These are phyloP conservation scores for Pyrenochaeta sp. DNA, from an alignment of 2,329 filamentous ascomycete genomes.

Conservation along the genomic window DNA sequence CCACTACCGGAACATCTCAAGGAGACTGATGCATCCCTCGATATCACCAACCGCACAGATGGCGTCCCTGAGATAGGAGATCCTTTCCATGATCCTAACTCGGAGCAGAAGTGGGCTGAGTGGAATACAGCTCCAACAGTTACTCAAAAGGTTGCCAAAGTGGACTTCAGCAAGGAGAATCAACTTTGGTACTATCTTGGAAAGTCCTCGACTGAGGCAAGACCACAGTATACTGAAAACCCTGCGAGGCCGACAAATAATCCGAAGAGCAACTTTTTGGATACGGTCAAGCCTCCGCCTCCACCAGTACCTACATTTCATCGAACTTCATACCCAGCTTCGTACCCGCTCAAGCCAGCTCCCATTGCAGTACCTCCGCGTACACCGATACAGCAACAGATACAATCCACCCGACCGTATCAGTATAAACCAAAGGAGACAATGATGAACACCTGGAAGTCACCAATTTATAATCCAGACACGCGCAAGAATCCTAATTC, in stretches of 20 bases:
- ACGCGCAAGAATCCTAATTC: constrained; percentile 48
- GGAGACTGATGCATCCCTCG: constrained; percentile 56
- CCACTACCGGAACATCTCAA: constrained; percentile 69
- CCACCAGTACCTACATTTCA: constrained; percentile 39
- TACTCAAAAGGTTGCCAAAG: constrained; percentile 66
- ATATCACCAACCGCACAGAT: constrained; percentile 58
- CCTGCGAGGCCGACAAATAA: constrained; percentile 69
- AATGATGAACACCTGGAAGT: constrained; percentile 33
- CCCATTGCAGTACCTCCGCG: constrained; percentile 43
- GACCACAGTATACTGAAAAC: constrained; percentile 89
- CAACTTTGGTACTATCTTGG: constrained; percentile 91
- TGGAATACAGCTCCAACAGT: constrained; percentile 67
- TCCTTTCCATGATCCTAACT: constrained; percentile 57
- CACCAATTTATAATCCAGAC: constrained; percentile 43
- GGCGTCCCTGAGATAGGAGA: constrained; percentile 59
- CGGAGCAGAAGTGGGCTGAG: constrained; percentile 65
- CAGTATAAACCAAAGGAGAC: constrained; percentile 45
- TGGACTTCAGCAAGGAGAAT: constrained; percentile 76
- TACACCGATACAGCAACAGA: constrained; percentile 40
- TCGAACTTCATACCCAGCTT: constrained; percentile 41
- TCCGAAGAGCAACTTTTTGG: constrained; percentile 74
- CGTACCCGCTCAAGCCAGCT: constrained; percentile 58
- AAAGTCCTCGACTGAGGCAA: constrained; percentile 85
- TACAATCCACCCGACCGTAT: constrained; percentile 35
- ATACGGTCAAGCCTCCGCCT: constrained; percentile 64